A percentile compares a stretch with the other conserved stretches of the same genome.
phyloP scores from a whole-genome alignment of 208 protist species.

The Polymyxa betae region DNA sequence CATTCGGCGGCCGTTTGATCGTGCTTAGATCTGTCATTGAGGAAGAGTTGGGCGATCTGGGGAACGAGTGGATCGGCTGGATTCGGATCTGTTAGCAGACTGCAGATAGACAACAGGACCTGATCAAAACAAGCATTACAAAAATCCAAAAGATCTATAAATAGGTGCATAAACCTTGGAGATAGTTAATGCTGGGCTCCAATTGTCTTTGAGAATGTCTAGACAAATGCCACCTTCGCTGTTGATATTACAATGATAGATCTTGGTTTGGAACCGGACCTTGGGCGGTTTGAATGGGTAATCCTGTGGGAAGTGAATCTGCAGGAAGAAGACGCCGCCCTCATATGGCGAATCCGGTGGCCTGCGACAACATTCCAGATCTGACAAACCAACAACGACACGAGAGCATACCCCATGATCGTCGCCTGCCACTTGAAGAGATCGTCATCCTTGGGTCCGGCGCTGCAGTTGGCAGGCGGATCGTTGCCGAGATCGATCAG shows the following conservation, averaged over 20 bases:
- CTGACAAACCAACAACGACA: background rate
- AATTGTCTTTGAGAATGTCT: constrained; percentile 96
- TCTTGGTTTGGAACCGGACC: constrained; percentile 78
- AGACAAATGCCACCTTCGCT: constrained; percentile 94
- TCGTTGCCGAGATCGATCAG: constrained; percentile 69
- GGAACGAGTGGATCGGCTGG: constrained; percentile 97
- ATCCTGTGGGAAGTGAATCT: constrained; percentile 97
- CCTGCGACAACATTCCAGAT: background rate
- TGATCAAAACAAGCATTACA: background rate
- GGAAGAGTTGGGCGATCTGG: constrained; percentile 94
- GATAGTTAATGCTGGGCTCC: constrained; percentile 94
- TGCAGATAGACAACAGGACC: constrained; percentile 97
- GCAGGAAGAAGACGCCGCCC: constrained; percentile 95
- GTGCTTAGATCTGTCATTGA: constrained; percentile 73
- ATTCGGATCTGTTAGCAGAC: constrained; percentile 98
- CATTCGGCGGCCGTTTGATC: constrained; percentile 88
- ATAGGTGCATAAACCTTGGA: constrained; percentile 77
- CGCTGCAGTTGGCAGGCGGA: constrained; percentile 73
- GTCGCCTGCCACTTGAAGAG: constrained; percentile 78
- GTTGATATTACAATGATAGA: constrained; percentile 92
- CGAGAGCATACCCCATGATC: constrained; percentile 77
- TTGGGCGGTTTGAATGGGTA: constrained; percentile 95
- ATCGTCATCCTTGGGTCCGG: constrained; percentile 70
- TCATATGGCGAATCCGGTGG: constrained; percentile 91
- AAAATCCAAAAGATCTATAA: background rate